Base-by-base conservation (phyloP, 257 asterid species). In the Capsicum rhomboideum region DNA sequence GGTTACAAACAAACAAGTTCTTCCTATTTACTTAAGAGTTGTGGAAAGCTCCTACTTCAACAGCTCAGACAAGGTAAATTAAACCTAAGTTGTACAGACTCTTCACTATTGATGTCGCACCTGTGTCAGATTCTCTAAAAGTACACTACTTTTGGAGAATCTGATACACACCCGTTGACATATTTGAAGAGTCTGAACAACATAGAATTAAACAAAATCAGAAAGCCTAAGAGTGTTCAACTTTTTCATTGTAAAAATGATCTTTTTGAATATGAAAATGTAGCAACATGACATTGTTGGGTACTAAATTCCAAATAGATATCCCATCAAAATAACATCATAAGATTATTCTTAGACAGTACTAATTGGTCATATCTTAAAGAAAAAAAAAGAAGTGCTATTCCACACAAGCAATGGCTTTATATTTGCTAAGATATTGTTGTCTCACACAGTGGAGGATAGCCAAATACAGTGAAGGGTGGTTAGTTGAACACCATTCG, bases 41-140 rank as follows among this genome's bases (percentile, higher is more conserved):
- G 98, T 96, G 50, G 99, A 94, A 85, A 91, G 93, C 88, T 94
- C 99, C 58, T 90, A 93, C 90, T 94, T 96, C 93, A 94, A 96
- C 86, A 93, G 90, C 87, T 94, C 99, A 68, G 98, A 96, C 91
- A 94, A 93, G 99, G 99, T 97, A 91, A 34, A 34, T 34, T 34
- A 34, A 34, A 34, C 40, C 40, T 34, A 34, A 34, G 40, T 34
- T 34, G 40, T 0, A 0, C 40, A 5, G 40, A 34, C 40, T 34
- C 40, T 34, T 34, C 40, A 34, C 40, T 34, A 34, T 34, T 34
- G 40, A 34, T 34, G 40, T 5, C 4, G 4, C 40, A 34, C 40
- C 40, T 5, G 2, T 34, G 40, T 34, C 40, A 0, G 40, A 34
- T 34, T 34, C 40, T 34, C 4, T 34, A 34, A 34, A 34, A 34